Percentiles rank a stretch among this genome's conserved stretches.
Evolutionary conservation across 2,329 filamentous ascomycete genomes (phyloP).

Genomic region (Talaromyces pinophilus): DNA sequence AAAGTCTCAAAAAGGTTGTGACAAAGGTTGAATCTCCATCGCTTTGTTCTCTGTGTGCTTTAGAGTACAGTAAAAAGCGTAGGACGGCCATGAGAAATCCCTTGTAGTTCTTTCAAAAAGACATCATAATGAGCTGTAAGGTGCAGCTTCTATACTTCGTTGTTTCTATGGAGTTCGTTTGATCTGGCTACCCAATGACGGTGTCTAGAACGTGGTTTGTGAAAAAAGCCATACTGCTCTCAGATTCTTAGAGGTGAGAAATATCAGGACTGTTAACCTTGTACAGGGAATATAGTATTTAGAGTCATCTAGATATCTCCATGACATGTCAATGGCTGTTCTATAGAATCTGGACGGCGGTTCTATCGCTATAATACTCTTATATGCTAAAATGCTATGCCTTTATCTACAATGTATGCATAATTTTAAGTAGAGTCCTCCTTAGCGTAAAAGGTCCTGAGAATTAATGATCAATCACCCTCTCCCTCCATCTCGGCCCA

Average conservation of each 20-base stretch:
- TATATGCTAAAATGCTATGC: not conserved
- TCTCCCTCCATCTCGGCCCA: slow-evolving; percentile 62
- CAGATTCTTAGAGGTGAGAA: not conserved
- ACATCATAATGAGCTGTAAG: not conserved
- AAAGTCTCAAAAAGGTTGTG: not conserved
- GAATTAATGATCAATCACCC: slow-evolving; percentile 9
- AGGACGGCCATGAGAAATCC: not conserved
- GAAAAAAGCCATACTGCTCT: not conserved
- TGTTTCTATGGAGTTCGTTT: not conserved
- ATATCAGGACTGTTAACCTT: not conserved
- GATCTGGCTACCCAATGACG: not conserved
- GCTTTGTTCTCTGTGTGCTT: not conserved
- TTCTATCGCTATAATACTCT: not conserved
- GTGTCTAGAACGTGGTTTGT: not conserved
- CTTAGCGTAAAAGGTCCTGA: not conserved
- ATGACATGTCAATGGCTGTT: not conserved
- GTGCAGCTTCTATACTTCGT: not conserved
- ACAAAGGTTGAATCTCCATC: not conserved
- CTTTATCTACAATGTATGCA: not conserved
- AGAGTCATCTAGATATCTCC: not conserved
- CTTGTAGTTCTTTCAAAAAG: not conserved
- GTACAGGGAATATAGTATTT: not conserved
- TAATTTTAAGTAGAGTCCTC: not conserved
- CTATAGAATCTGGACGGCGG: not conserved
- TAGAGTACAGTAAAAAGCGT: not conserved